These are phyloP conservation scores for Xylariaceae sp. DNA, from an alignment of 2,329 filamentous ascomycete genomes.

Conservation along the genomic window DNA sequence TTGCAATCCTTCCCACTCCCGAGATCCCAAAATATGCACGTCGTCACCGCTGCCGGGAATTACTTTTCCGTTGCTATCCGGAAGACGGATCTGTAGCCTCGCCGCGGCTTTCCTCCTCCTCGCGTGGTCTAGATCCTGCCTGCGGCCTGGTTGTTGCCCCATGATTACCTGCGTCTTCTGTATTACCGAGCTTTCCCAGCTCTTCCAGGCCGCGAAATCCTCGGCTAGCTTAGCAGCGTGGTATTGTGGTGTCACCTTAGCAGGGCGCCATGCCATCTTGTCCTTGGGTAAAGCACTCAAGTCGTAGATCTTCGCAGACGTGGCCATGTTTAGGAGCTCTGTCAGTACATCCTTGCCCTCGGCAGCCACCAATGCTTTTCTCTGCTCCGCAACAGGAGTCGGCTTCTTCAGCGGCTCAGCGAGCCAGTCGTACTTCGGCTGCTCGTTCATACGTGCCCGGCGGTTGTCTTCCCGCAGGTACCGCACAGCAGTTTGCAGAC, in stretches of 20 bases:
- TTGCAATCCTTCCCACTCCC: constrained; percentile 54
- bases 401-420: constrained; percentile 55
- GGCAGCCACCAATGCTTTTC: constrained; percentile 52
- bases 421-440: constrained; percentile 57
- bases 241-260: constrained; percentile 60
- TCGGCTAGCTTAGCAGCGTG: constrained; percentile 62
- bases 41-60: constrained; percentile 36
- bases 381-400: constrained; percentile 53
- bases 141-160: constrained; percentile 21
- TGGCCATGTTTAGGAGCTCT: constrained; percentile 60
- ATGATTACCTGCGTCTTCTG: constrained; percentile 44
- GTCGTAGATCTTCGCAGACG: constrained; percentile 54
- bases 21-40: constrained; percentile 50
- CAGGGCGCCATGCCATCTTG: constrained; percentile 62
- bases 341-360: constrained; percentile 62
- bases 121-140: constrained; percentile 28
- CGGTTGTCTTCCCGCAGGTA: constrained; percentile 65
- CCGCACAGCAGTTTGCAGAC: constrained; percentile 60
- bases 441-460: constrained; percentile 55
- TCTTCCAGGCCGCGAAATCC: constrained; percentile 59
- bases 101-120: constrained; percentile 39
- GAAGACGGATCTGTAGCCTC: constrained; percentile 49
- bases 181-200: constrained; percentile 53
- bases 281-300: constrained; percentile 55
- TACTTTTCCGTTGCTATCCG: constrained; percentile 44